Base-by-base conservation (phyloP, 2,329 filamentous ascomycete species). In the Trichoderma cornu-damae region DNA sequence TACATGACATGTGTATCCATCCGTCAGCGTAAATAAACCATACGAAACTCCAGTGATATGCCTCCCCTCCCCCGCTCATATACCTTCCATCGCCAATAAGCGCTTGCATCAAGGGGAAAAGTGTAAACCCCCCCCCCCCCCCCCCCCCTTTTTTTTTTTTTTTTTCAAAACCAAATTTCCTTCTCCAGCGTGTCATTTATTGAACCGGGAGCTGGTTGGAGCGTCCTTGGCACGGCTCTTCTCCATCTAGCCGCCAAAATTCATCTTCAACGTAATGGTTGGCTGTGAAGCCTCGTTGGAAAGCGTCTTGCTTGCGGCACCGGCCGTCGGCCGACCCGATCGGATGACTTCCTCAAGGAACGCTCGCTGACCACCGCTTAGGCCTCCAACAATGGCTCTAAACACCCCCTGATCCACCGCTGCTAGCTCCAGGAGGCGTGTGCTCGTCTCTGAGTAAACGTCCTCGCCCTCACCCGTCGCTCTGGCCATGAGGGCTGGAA, bases 231-330 rank as follows among this genome's bases (percentile, higher is more conserved):
- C 7, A 40, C 40, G 24, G 11, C 14, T 30, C 28, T 30, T 34
- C 38, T 59, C 40, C 44, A 47, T 56, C 65, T 65, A 71, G 42
- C 75, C 74, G 4, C 83, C 84, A 79, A 99, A 97, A 71, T 96
- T 81, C 89, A 97, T 95, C 80, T 95, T 94, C 68, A 99, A 73
- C 54, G 90, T 90, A 78, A 99, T 99, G 61, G 79, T 94, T 11
- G 94, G 94, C 71, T 83, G 84, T 26, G 75, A 80, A 58, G 77
- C 74, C 59, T 74, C 77, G 50, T 72, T 73, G 42, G 73, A 67
- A 2, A 60, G 66, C 55, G 69, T 71, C 64, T 76, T 74, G 68
- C 67, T 68, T 63, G 66, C 64, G 65, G 70, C 74, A 62, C 70
- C 67, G 65, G 56, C 71, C 71, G 68, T 69, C 64, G 79, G 75